phyloP scores from a whole-genome alignment of 129 eudicot genomes.

The Arctium minus region DNA sequence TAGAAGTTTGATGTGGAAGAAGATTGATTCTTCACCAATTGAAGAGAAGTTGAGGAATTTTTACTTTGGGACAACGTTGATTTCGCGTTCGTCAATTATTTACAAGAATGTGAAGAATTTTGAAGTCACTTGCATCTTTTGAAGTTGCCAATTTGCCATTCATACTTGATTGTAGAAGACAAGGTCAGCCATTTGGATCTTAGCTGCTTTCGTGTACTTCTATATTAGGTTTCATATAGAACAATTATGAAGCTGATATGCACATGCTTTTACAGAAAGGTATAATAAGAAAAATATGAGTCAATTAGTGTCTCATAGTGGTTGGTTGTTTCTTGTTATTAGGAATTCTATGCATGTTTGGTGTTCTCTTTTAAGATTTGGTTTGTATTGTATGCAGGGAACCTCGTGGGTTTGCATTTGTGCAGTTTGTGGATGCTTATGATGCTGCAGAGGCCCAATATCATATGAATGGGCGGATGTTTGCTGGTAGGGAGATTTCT shows the following conservation, averaged over 20 bases:
- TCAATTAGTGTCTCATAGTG: slow-evolving; percentile 11
- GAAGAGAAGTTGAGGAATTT: slow-evolving; percentile 38
- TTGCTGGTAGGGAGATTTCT: slow-evolving; percentile 76
- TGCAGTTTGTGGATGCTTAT: slow-evolving; percentile 69
- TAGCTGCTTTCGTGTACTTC: slow-evolving; percentile 32
- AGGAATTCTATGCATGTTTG: neutral
- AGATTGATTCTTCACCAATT: slow-evolving; percentile 51
- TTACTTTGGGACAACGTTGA: slow-evolving; percentile 40
- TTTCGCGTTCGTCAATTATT: slow-evolving; percentile 42
- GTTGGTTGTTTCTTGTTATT: slow-evolving; percentile 7
- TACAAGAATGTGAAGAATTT: slow-evolving; percentile 54
- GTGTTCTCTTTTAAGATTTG: neutral
- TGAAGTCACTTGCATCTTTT: slow-evolving; percentile 58
- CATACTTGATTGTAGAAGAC: slow-evolving; percentile 54
- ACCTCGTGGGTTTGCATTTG: slow-evolving; percentile 85
- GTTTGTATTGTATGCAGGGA: slow-evolving; percentile 39
- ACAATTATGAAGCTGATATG: slow-evolving; percentile 34
- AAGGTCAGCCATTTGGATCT: slow-evolving; percentile 53
- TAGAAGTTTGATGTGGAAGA: slow-evolving; percentile 64
- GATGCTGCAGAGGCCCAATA: slow-evolving; percentile 76
- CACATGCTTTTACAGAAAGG: slow-evolving; percentile 24
- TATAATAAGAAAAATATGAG: slow-evolving; percentile 21
- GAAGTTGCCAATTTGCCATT: slow-evolving; percentile 61
- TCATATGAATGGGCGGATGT: slow-evolving; percentile 60
- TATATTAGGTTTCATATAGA: slow-evolving; percentile 28